Conservation (phyloP, 495 filamentous ascomycete species). For the Astrothelium macrocarpum region DNA sequence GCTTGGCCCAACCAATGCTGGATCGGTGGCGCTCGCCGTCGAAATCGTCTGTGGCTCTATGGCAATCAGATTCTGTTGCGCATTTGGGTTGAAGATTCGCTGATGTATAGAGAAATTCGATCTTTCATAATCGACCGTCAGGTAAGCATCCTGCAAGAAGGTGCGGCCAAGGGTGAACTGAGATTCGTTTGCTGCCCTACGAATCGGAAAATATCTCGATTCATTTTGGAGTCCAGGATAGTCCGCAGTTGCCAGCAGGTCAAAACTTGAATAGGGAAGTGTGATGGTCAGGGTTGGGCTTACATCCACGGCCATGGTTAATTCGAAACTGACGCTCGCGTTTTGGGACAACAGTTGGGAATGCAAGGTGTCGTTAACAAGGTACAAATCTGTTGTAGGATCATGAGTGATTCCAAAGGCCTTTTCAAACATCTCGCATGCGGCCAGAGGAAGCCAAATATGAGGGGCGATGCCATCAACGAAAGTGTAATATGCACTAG, state of each 20-base stretch:
- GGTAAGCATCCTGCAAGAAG: slow-evolving; percentile 50
- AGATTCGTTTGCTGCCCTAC: slow-evolving; percentile 37
- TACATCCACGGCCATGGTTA: slow-evolving; percentile 33
- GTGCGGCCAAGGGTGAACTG: slow-evolving; percentile 48
- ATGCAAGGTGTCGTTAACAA: slow-evolving; percentile 40
- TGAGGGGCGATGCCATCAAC: slow-evolving; percentile 48
- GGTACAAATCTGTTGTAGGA: slow-evolving; percentile 36
- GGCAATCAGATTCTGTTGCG: slow-evolving; percentile 28
- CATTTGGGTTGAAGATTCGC: slow-evolving; percentile 28
- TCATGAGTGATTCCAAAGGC: slow-evolving; percentile 44
- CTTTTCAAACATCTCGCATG: slow-evolving; percentile 44
- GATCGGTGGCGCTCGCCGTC: background rate
- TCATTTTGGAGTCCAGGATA: slow-evolving; percentile 25
- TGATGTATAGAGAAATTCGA: slow-evolving; percentile 39
- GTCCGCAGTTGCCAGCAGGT: slow-evolving; percentile 33
- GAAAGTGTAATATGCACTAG: slow-evolving; percentile 22
- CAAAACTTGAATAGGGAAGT: slow-evolving; percentile 46
- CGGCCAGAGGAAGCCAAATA: slow-evolving; percentile 45
- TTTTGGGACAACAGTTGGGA: slow-evolving; percentile 37
- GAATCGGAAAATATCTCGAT: slow-evolving; percentile 45
- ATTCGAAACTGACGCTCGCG: slow-evolving; percentile 43
- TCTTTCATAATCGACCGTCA: slow-evolving; percentile 40
- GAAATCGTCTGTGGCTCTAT: slow-evolving; percentile 14
- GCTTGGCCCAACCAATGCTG: background rate
- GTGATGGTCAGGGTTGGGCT: slow-evolving; percentile 38